Conservation (phyloP, 2,329 filamentous ascomycete species). For the Calycina herbarum region DNA sequence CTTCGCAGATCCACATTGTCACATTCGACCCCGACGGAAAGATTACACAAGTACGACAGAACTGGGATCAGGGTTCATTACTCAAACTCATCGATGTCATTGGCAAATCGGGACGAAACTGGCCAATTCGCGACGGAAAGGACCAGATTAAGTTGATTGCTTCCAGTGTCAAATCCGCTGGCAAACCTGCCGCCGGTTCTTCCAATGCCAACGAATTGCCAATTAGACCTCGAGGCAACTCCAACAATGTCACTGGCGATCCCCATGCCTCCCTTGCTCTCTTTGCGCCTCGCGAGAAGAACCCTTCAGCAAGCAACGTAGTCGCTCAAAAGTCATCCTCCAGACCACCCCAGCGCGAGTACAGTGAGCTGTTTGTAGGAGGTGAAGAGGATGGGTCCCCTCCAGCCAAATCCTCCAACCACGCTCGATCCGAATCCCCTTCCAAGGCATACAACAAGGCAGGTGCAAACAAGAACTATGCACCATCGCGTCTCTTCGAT, state of each 20-base stretch:
- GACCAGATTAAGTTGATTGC: constrained; percentile 80
- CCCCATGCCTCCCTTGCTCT: constrained; percentile 72
- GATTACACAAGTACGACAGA: constrained; percentile 83
- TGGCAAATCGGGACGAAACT: constrained; percentile 84
- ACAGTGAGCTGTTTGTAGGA: constrained; percentile 69
- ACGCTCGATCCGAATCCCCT: constrained; percentile 28
- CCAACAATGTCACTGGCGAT: constrained; percentile 57
- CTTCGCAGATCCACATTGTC: constrained; percentile 77
- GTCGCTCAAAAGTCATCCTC: constrained; percentile 64
- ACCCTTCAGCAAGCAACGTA: constrained; percentile 54
- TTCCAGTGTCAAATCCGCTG: constrained; percentile 54
- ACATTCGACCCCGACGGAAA: constrained; percentile 74
- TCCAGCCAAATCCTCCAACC: constrained; percentile 19
- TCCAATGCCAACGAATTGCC: constrained; percentile 35
- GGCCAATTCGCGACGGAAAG: constrained; percentile 86
- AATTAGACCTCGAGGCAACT: constrained; percentile 51
- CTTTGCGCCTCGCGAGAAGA: constrained; percentile 68
- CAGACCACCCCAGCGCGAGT: constrained; percentile 68
- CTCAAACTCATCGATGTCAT: constrained; percentile 94
- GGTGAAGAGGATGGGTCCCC: constrained; percentile 35
- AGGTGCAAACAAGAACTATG: constrained; percentile 61
- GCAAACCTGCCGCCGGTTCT: constrained; percentile 35
- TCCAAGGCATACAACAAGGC: constrained; percentile 47
- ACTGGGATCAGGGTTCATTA: constrained; percentile 93
- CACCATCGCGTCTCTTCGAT: constrained; percentile 64